Evolutionary conservation across 1,284 basidiomycete species (phyloP).

Genomic region (Clitocybe nebularis): DNA sequence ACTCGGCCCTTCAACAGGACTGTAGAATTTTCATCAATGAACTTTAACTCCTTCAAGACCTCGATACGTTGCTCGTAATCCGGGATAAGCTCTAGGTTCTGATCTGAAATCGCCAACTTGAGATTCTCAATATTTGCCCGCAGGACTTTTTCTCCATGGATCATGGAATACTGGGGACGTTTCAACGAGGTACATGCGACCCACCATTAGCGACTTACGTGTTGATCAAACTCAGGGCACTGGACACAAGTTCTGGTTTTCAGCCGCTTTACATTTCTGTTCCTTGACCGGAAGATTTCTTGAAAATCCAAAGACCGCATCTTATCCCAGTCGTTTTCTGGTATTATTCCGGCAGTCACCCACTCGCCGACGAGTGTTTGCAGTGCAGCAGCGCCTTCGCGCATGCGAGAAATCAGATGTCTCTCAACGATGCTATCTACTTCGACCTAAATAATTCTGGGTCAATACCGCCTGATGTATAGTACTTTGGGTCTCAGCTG

Average conservation of each 20-base stretch:
- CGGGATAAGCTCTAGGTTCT: slow-evolving; percentile 94
- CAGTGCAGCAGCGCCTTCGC: slow-evolving; percentile 46
- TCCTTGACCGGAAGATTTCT: slow-evolving; percentile 68
- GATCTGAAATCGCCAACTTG: slow-evolving; percentile 85
- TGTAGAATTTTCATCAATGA: slow-evolving; percentile 91
- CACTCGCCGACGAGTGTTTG: slow-evolving; percentile 53
- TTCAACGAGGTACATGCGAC: background rate
- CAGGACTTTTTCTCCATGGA: slow-evolving; percentile 76
- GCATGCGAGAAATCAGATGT: slow-evolving; percentile 63
- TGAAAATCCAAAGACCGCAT: slow-evolving; percentile 90
- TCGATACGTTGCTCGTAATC: slow-evolving; percentile 95
- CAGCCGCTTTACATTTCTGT: slow-evolving; percentile 44
- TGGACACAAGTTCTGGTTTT: slow-evolving; percentile 44
- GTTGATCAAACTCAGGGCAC: slow-evolving; percentile 64
- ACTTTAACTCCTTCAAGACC: slow-evolving; percentile 88
- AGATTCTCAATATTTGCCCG: slow-evolving; percentile 71
- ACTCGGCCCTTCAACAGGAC: slow-evolving; percentile 96
- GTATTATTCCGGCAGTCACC: slow-evolving; percentile 42
- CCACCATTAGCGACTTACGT: slow-evolving; percentile 45
- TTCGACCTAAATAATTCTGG: slow-evolving; percentile 53
- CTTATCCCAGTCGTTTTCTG: slow-evolving; percentile 84
- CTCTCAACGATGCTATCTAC: slow-evolving; percentile 62
- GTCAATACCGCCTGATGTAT: too few relatives aligned
- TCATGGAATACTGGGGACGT: slow-evolving; percentile 57
- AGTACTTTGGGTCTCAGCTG: slow-evolving; percentile 10